Conservation (phyloP, 78 protist genomes). For the Dictyostelium intermedium region DNA sequence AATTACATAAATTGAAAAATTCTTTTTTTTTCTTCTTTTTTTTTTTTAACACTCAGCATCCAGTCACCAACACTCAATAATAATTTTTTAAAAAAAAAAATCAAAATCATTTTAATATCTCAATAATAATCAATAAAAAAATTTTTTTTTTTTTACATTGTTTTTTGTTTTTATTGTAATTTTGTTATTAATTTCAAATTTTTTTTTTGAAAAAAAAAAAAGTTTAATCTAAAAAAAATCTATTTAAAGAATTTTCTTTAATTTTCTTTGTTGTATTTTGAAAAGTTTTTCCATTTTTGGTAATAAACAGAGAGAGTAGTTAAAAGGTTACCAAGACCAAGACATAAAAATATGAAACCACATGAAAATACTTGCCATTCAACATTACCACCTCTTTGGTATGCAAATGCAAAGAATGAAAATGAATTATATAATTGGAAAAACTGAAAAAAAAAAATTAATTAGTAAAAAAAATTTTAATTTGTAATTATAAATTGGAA, state of each 20-base stretch:
- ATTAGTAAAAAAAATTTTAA: neutral
- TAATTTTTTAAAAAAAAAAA: too few species aligned
- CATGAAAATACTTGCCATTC: conserved; percentile 65
- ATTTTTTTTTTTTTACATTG: too few species aligned
- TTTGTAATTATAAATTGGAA: neutral
- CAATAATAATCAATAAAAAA: too few species aligned
- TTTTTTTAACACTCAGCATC: neutral
- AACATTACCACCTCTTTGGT: neutral
- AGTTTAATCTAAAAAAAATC: neutral
- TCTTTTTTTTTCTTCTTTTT: neutral
- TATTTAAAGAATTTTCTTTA: neutral
- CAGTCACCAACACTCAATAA: neutral
- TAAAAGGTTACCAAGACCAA: conserved; percentile 56
- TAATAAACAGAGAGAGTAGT: conserved; percentile 35
- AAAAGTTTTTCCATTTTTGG: conserved; percentile 9
- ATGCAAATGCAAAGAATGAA: conserved; percentile 41
- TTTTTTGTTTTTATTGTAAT: too few species aligned
- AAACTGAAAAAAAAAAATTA: neutral
- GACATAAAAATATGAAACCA: conserved; percentile 38
- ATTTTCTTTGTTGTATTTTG: conserved; percentile 1
- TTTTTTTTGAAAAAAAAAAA: too few species aligned
- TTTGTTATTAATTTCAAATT: too few species aligned
- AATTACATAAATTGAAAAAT: too few species aligned
- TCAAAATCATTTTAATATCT: too few species aligned
- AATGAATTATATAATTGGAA: conserved; percentile 58